Conservation (phyloP, 495 filamentous ascomycete genomes). For the Neurospora sp. region DNA sequence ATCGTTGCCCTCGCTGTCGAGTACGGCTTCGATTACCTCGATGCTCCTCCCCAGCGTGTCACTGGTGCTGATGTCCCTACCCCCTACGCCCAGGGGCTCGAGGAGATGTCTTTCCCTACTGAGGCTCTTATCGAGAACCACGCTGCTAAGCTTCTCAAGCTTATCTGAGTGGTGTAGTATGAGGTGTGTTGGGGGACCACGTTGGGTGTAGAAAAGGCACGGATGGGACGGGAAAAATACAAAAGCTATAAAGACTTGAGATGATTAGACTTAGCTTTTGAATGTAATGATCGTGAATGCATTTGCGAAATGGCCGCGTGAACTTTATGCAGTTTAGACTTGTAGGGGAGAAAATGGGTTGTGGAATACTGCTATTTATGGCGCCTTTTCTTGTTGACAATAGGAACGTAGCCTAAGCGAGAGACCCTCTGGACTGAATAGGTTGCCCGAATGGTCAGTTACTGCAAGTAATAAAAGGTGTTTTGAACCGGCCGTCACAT, state of each 20-base stretch:
- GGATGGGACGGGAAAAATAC: background rate
- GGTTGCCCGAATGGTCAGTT: too few relatives aligned
- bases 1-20: slow-evolving; percentile 92
- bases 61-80: slow-evolving; percentile 95
- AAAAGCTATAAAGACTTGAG: background rate
- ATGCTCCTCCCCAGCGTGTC: slow-evolving; percentile 83
- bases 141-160: slow-evolving; percentile 70
- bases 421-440: too few relatives aligned
- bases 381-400: background rate
- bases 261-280: slow-evolving; percentile 1
- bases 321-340: background rate
- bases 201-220: background rate
- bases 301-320: background rate
- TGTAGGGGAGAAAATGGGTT: background rate
- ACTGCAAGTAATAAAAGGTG: too few relatives aligned
- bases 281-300: background rate
- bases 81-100: slow-evolving; percentile 78
- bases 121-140: slow-evolving; percentile 74
- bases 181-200: background rate
- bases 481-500: too few relatives aligned
- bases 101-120: slow-evolving; percentile 86
- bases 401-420: too few relatives aligned
- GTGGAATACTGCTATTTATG: background rate
- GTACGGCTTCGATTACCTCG: slow-evolving; percentile 95
- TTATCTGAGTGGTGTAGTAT: slow-evolving; percentile 36